Percentiles rank a stretch among this genome's conserved stretches.
phyloP scores from a whole-genome alignment of 2,329 filamentous ascomycete species.

The Samsoniella hepiali region DNA sequence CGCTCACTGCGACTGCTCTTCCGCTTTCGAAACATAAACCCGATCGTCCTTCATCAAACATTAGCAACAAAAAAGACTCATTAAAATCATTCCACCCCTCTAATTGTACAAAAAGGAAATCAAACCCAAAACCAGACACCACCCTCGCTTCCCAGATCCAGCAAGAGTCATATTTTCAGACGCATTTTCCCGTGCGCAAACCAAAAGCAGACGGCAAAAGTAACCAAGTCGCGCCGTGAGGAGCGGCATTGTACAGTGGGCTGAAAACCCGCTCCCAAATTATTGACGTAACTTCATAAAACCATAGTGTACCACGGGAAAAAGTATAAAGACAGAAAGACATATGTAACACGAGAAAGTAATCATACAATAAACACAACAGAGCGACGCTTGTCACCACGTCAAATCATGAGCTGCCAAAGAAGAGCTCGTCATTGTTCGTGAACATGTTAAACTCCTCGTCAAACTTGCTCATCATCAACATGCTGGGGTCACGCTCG shows the following conservation, averaged over 20 bases:
- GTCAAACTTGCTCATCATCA: slow-evolving; percentile 53
- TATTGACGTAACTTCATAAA: slow-evolving; percentile 12
- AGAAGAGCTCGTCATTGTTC: slow-evolving; percentile 51
- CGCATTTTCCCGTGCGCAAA: slow-evolving; percentile 8
- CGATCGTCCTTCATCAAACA: slow-evolving; percentile 22
- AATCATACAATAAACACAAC: slow-evolving; percentile 21
- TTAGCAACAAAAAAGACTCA: slow-evolving; percentile 20
- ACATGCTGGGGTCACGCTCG: slow-evolving; percentile 45
- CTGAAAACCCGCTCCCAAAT: neutral
- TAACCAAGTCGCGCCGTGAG: slow-evolving; percentile 9
- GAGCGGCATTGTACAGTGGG: slow-evolving; percentile 2
- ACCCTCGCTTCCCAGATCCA: slow-evolving; percentile 6
- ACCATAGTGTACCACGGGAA: neutral
- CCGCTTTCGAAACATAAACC: slow-evolving; percentile 22
- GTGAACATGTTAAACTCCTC: slow-evolving; percentile 54
- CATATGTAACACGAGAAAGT: slow-evolving; percentile 19
- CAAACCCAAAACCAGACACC: slow-evolving; percentile 8
- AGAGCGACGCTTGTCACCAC: slow-evolving; percentile 12
- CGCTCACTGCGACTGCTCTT: neutral
- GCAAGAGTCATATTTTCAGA: slow-evolving; percentile 5
- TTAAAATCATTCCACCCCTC: slow-evolving; percentile 15
- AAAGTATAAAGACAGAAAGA: slow-evolving; percentile 7
- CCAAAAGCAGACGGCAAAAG: neutral
- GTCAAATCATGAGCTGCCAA: slow-evolving; percentile 35
- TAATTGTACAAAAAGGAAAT: slow-evolving; percentile 23